Percentiles rank a stretch among this genome's conserved stretches.
phyloP scores from a whole-genome alignment of 2,329 filamentous ascomycete genomes.

The Calonectria fujianensis region DNA sequence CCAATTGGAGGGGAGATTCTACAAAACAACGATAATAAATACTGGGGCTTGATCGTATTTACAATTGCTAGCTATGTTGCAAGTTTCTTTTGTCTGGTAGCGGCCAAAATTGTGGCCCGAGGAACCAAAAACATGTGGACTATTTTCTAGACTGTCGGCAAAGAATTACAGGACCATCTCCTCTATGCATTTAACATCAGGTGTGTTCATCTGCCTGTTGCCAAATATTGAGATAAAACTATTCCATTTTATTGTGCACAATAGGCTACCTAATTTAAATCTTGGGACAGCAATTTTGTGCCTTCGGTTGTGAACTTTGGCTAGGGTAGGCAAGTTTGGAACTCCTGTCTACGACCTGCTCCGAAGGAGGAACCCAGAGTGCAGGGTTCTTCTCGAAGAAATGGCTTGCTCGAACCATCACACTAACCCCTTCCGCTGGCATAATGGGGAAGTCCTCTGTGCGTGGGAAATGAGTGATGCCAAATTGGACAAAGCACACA shows the following conservation, averaged over 20 bases:
- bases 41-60: slow-evolving; percentile 9
- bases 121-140: not conserved
- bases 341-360: not conserved
- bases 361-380: slow-evolving; percentile 11
- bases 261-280: not conserved
- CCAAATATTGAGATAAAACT: not conserved
- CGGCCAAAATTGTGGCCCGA: slow-evolving; percentile 1
- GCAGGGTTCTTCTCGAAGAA: slow-evolving; percentile 20
- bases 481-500: slow-evolving; percentile 21
- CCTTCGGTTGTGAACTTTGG: not conserved
- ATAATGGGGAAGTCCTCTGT: slow-evolving; percentile 17
- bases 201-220: not conserved
- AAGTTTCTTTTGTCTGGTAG: not conserved
- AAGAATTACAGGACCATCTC: not conserved
- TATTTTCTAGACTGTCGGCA: not conserved
- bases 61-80: slow-evolving; percentile 2
- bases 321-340: not conserved
- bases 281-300: not conserved
- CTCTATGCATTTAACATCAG: not conserved
- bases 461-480: slow-evolving; percentile 11
- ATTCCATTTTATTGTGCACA: not conserved
- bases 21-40: not conserved
- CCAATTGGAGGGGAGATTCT: not conserved
- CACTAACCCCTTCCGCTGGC: not conserved
- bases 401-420: not conserved